phyloP scores from a whole-genome alignment of 1,139 yeast species.

The Meyerozyma elateridarum region DNA sequence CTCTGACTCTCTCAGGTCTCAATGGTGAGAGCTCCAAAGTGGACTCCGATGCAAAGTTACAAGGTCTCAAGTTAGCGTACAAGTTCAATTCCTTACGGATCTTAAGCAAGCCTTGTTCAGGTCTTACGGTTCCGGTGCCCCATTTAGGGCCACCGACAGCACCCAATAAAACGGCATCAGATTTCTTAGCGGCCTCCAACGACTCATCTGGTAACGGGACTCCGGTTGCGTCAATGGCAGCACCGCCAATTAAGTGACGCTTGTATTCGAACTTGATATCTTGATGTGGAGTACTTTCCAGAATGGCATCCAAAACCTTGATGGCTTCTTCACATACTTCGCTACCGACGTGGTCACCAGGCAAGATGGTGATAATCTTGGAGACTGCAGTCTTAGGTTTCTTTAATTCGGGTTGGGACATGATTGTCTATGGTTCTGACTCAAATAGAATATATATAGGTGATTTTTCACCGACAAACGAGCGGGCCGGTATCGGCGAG shows the following conservation, averaged over 20 bases:
- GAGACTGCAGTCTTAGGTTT: constrained; percentile 16
- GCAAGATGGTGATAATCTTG: constrained; percentile 78
- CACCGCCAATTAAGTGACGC: constrained; percentile 91
- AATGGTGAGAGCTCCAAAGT: constrained; percentile 84
- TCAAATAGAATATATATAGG: too few species aligned
- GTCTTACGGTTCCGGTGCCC: constrained; percentile 93
- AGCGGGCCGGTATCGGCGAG: constrained; percentile 7
- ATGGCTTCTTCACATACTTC: constrained; percentile 89
- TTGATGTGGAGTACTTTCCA: constrained; percentile 50
- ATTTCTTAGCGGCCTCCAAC: constrained; percentile 74
- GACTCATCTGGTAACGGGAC: constrained; percentile 86
- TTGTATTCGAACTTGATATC: constrained; percentile 67
- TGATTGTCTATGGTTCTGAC: constrained; percentile 6
- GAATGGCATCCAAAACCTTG: constrained; percentile 80
- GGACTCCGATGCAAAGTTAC: constrained; percentile 87
- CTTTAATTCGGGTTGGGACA: constrained; percentile 11
- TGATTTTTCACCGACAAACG: constrained; percentile 2
- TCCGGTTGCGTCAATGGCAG: constrained; percentile 97
- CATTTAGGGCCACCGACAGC: constrained; percentile 99
- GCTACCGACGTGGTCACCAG: constrained; percentile 96
- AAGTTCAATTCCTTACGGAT: constrained; percentile 91
- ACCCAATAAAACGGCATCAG: constrained; percentile 92
- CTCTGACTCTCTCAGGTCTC: constrained; percentile 76
- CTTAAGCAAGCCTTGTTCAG: constrained; percentile 92
- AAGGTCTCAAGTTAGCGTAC: constrained; percentile 95